Base-by-base conservation (phyloP, 2,329 filamentous ascomycete species). In the Boeremia lycopersici region DNA sequence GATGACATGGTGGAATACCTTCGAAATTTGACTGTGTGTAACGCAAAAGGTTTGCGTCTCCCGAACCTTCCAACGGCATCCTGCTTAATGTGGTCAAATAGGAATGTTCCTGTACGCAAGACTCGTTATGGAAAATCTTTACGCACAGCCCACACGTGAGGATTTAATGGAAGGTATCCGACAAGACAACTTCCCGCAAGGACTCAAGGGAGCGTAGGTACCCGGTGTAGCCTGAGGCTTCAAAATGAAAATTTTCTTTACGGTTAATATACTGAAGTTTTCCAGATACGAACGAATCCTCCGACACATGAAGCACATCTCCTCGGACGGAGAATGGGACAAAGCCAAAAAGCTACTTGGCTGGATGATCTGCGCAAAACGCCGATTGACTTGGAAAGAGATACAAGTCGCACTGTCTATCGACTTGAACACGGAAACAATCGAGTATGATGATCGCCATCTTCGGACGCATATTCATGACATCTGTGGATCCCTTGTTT, bases 71-170 rank as follows among this genome's bases (percentile, higher is more conserved):
- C n/a, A 2, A 15, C 13, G 10, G 4, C 3, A 3, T 39, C 2
- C 43, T 43, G 28, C 15, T 54, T 4, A 45, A 28, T 19, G 26
- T 51, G 12, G 17, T 3, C 19, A 23, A 23, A 23, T 31, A 70
- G 67, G 65, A 4, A 69, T 70, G 67, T 70, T 69, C 36, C 42
- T 70, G 1, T 70, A 65, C 23, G 69, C 67, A 0, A 65, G 68
- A 31, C 53, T 72, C 1, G 66, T 71, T 2, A 56, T 69, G 58
- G 15, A 48, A 3, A 67, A 67, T 41, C 52, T 68, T 2, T 47
- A 49, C 13, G 35, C 47, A 1, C 60, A 62, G 13, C 43, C 54
- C 19, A 69, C 61, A 6, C 56, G 59, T 23, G 46, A 45, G 12
- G 40, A 60, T 2, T 41, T 71, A 1, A 15, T 67, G 1, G 43